Evolutionary conservation across 208 protist genomes (phyloP), one percentile per base, ranked within the genome.

Genomic region (Trypanosoma cruzi): DNA sequence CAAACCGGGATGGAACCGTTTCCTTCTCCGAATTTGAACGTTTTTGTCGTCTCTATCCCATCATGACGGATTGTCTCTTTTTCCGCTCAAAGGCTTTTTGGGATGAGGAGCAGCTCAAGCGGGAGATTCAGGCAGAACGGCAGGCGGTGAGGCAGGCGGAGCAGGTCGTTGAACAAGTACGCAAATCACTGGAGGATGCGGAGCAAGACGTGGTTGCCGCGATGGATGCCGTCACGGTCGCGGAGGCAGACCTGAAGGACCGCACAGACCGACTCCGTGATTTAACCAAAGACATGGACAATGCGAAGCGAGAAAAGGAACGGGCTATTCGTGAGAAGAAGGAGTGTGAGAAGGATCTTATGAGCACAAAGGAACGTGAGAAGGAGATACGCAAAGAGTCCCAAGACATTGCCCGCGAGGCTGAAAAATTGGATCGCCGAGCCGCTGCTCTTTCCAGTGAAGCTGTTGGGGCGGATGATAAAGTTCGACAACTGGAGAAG

Each of bases 51-150:
- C 64, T 93, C 18, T 97, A 97, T 75, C 93, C 93, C 29, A 97
- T 95, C 75, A 93, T 97, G 88, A 88, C 71, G 26, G 90, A 97
- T 77, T 96, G 89, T 71, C 79, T 97, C 22, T 97, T 88, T 76
- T 95, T 93, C 76, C 88, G 93, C 62, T 92, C 80, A 55, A 96
- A 94, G 82, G 90, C 90, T n/a, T 93, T 93, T 68, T 96, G 90
- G 90, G 89, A 94, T 56, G 90, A 97, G 75, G 89, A 94, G 65
- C 86, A 93, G 77, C 68, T 96, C 37, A 85, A 79, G 49, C 91
- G 92, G 60, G 84, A 90, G 7, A 93, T 97, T 59, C 75, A 94
- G 64, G 79, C 65, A 11, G 88, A 96, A 84, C 81, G 80, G 14
- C 87, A 94, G 26, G 83, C 83, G 2, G 87, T 91, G 24, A 73